Evolutionary conservation across 495 filamentous ascomycete genomes (phyloP).

Genomic region (Aspergillus asperescens): DNA sequence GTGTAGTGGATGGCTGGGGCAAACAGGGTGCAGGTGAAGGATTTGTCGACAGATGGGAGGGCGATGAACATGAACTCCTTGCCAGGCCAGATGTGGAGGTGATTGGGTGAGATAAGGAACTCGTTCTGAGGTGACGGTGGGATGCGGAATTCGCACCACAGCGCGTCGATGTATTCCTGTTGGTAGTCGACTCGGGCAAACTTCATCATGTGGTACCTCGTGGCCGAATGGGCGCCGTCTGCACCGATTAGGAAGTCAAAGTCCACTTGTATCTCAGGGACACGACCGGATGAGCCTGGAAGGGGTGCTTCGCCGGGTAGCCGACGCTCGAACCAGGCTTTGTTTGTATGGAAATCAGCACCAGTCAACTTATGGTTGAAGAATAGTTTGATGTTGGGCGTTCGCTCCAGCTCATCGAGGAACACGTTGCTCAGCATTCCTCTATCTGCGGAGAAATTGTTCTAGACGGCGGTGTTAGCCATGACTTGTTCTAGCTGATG

Average conservation of each 20-base stretch:
- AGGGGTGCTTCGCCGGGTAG: slow-evolving; percentile 30
- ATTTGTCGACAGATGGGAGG: slow-evolving; percentile 79
- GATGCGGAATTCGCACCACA: slow-evolving; percentile 97
- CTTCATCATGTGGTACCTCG: slow-evolving; percentile 92
- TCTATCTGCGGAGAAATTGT: slow-evolving; percentile 50
- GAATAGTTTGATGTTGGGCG: slow-evolving; percentile 81
- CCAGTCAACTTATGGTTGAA: slow-evolving; percentile 91
- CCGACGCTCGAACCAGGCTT: slow-evolving; percentile 78
- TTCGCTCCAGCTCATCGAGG: slow-evolving; percentile 74
- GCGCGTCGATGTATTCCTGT: slow-evolving; percentile 91
- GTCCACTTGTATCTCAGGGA: slow-evolving; percentile 61
- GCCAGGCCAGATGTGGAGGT: slow-evolving; percentile 97
- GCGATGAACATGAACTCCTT: slow-evolving; percentile 96
- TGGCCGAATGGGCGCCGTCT: slow-evolving; percentile 89
- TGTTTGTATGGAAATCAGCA: slow-evolving; percentile 69
- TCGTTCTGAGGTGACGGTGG: slow-evolving; percentile 48
- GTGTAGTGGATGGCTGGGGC: slow-evolving; percentile 53
- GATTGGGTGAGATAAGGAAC: slow-evolving; percentile 79
- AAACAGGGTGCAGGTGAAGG: slow-evolving; percentile 95
- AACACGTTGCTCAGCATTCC: slow-evolving; percentile 77
- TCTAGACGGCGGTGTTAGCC: slow-evolving; percentile 51
- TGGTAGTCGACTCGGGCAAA: slow-evolving; percentile 80
- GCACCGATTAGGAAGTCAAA: slow-evolving; percentile 95
- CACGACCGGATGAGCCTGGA: slow-evolving; percentile 30
- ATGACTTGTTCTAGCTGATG: slow-evolving; percentile 16